phyloP scores from a whole-genome alignment of 257 asterid species.

The Solanum sejunctum region DNA sequence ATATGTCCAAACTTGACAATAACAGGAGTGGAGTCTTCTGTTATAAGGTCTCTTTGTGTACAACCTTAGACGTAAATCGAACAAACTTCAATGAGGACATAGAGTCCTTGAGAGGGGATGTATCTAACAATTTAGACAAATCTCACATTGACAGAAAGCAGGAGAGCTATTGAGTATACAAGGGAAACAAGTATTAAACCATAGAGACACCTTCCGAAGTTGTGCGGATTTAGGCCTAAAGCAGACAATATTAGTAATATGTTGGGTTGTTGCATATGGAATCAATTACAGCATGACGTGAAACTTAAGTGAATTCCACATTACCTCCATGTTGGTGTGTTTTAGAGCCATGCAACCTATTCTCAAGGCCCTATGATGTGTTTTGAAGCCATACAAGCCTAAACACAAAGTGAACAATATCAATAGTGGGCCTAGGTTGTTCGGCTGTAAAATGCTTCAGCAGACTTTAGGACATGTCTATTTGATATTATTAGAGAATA shows the following conservation, averaged over 20 bases:
- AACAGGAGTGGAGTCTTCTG: not conserved
- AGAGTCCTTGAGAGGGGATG: not conserved
- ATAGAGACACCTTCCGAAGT: not conserved
- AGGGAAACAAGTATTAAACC: not conserved
- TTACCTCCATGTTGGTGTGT: not conserved
- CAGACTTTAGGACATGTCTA: not conserved
- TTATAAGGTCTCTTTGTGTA: not conserved
- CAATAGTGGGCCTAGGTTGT: not conserved
- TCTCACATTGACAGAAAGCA: not conserved
- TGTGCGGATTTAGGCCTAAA: not conserved
- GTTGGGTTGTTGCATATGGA: not conserved
- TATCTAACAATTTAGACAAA: not conserved
- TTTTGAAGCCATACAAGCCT: not conserved
- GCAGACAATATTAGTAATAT: not conserved
- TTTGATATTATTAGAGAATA: not conserved
- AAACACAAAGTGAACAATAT: not conserved
- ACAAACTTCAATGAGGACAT: not conserved
- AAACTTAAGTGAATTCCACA: not conserved
- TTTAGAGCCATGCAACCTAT: not conserved
- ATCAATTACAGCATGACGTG: not conserved
- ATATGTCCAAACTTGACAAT: not conserved
- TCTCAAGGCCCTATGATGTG: not conserved
- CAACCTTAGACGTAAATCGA: not conserved
- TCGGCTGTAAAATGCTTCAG: not conserved
- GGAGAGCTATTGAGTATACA: not conserved